Conservation (phyloP, 306 rosid species). For the Astragalus glycyphyllos region DNA sequence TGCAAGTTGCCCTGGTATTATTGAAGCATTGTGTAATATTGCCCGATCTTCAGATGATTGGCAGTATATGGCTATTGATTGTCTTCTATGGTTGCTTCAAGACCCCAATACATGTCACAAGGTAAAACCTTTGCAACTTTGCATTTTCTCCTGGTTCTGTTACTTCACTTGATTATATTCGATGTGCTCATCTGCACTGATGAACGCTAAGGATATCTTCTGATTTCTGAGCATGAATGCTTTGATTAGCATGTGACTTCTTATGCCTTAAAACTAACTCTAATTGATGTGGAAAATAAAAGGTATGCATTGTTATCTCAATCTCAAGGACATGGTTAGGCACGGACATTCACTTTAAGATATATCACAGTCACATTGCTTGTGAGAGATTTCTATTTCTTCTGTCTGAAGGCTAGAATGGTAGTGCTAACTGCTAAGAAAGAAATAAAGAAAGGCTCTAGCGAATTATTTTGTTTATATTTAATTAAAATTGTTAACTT, state of each 20-base stretch:
- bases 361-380: slow-evolving; percentile 12
- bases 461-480: slow-evolving; percentile 23
- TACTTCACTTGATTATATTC: slow-evolving; percentile 13
- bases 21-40: slow-evolving; percentile 92
- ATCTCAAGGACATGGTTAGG: slow-evolving; percentile 17
- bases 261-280: slow-evolving; percentile 31
- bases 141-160: slow-evolving; percentile 11
- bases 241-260: slow-evolving; percentile 4
- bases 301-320: slow-evolving; percentile 3
- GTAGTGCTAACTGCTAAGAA: slow-evolving; percentile 17
- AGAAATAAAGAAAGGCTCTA: slow-evolving; percentile 32
- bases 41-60: slow-evolving; percentile 96
- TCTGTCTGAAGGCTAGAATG: slow-evolving; percentile 12
- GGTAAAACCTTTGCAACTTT: slow-evolving; percentile 53
- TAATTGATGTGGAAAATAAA: background rate
- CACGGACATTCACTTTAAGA: slow-evolving; percentile 4
- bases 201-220: slow-evolving; percentile 7
- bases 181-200: slow-evolving; percentile 21
- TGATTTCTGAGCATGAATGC: slow-evolving; percentile 25
- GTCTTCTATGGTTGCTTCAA: slow-evolving; percentile 96
- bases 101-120: slow-evolving; percentile 87
- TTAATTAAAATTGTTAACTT: background rate
- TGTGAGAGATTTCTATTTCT: slow-evolving; percentile 19
- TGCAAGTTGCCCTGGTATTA: slow-evolving; percentile 77
- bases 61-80: slow-evolving; percentile 99